Conservation (phyloP, 139 green algal species). For the Axilococcus clingmanii region DNA sequence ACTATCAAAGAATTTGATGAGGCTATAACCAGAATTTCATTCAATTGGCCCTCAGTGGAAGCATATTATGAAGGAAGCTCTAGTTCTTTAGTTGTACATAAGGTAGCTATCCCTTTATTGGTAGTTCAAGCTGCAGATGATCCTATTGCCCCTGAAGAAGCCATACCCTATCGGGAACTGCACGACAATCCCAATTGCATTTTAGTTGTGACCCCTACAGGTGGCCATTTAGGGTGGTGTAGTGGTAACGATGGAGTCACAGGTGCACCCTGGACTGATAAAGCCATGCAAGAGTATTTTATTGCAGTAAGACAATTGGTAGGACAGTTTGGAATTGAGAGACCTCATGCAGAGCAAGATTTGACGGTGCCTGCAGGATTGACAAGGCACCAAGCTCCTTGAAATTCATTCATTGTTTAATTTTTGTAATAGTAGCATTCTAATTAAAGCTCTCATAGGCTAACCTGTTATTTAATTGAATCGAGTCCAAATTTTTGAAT, state of each 20-base stretch:
- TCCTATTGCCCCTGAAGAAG: conserved; percentile 69
- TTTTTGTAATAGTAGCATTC: too few relatives aligned
- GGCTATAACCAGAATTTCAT: conserved; percentile 58
- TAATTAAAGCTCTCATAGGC: too few relatives aligned
- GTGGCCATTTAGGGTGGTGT: conserved; percentile 75
- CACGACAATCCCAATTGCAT: conserved; percentile 53
- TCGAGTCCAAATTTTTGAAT: too few relatives aligned
- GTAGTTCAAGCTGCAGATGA: conserved; percentile 64
- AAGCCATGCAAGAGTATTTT: conserved; percentile 51
- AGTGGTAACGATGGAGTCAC: conserved; percentile 1
- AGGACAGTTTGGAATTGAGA: conserved; percentile 7
- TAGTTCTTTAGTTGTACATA: conserved; percentile 15
- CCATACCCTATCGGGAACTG: conserved; percentile 60
- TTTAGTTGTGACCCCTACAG: conserved; percentile 51
- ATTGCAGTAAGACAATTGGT: conserved; percentile 17
- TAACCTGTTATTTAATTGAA: too few relatives aligned
- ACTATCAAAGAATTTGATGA: conserved; percentile 82
- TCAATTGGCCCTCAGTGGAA: conserved; percentile 68
- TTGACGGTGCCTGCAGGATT: too few relatives aligned
- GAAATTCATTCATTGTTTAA: too few relatives aligned
- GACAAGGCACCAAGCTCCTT: too few relatives aligned
- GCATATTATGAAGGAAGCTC: conserved; percentile 68
- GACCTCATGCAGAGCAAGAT: background rate
- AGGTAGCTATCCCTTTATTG: conserved; percentile 18
- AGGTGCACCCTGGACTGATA: conserved; percentile 63